These are phyloP conservation scores for Ustilago cynodontis DNA, from an alignment of 1,284 basidiomycete species.

Conservation along the genomic window DNA sequence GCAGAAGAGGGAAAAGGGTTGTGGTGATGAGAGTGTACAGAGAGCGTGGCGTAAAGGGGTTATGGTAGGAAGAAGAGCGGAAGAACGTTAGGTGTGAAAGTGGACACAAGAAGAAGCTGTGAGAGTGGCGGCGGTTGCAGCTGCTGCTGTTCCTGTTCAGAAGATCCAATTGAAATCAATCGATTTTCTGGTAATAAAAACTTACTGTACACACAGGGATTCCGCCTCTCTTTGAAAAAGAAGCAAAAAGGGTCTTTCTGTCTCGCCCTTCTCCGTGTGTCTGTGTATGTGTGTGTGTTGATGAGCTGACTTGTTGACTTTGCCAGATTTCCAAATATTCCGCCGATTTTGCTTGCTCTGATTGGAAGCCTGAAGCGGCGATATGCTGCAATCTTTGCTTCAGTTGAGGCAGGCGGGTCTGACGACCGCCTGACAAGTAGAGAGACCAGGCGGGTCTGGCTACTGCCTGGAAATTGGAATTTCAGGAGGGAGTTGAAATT, in stretches of 20 bases:
- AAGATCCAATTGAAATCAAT: slow-evolving; percentile 5
- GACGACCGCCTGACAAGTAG: too few relatives aligned
- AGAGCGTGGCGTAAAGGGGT: background rate
- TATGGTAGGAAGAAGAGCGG: background rate
- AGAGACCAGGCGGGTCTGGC: too few relatives aligned
- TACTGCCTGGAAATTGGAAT: too few relatives aligned
- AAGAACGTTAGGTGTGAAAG: slow-evolving; percentile 4
- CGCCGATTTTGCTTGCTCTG: background rate
- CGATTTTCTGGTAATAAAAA: background rate
- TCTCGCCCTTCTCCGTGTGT: background rate
- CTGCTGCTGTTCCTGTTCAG: background rate
- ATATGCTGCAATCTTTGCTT: too few relatives aligned
- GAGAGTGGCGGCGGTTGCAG: background rate
- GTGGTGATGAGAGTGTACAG: background rate
- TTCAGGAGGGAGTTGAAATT: too few relatives aligned
- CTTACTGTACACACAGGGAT: background rate
- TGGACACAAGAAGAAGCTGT: background rate
- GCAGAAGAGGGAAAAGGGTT: background rate
- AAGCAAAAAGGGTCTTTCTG: background rate
- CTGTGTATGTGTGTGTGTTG: background rate
- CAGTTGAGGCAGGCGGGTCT: too few relatives aligned
- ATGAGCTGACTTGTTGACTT: slow-evolving; percentile 4
- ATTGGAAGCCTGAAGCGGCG: slow-evolving; percentile 7
- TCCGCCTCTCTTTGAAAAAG: background rate
- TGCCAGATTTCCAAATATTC: background rate